Conservation (phyloP, 2,329 filamentous ascomycete genomes). For the Pseudopyrenochaeta lycopersici region DNA sequence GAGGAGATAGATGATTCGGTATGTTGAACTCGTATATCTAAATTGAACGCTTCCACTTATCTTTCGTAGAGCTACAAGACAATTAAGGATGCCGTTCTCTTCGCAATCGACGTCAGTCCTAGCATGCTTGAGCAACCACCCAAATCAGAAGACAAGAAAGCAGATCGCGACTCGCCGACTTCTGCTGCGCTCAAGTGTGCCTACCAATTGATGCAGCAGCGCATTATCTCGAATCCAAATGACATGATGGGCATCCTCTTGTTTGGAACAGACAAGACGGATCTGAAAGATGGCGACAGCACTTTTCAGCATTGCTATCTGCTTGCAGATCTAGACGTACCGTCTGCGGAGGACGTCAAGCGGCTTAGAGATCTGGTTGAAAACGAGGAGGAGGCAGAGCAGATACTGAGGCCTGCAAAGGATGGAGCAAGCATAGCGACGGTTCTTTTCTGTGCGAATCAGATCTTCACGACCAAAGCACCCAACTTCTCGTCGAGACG, state of each 20-base stretch:
- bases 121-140: slow-evolving; percentile 82
- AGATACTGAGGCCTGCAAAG: slow-evolving; percentile 74
- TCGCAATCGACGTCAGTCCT: slow-evolving; percentile 88
- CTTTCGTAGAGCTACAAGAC: slow-evolving; percentile 76
- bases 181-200: slow-evolving; percentile 91
- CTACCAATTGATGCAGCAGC: slow-evolving; percentile 95
- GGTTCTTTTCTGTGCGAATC: slow-evolving; percentile 92
- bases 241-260: slow-evolving; percentile 97
- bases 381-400: slow-evolving; percentile 75
- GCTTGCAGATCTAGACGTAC: slow-evolving; percentile 86
- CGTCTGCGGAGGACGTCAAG: slow-evolving; percentile 87
- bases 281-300: slow-evolving; percentile 56
- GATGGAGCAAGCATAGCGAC: slow-evolving; percentile 84
- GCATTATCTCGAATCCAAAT: slow-evolving; percentile 94
- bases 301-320: slow-evolving; percentile 92
- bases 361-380: slow-evolving; percentile 78
- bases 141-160: slow-evolving; percentile 71
- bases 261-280: slow-evolving; percentile 85
- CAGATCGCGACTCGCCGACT: slow-evolving; percentile 78
- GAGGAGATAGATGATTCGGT: slow-evolving; percentile 75
- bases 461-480: slow-evolving; percentile 94
- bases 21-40: slow-evolving; percentile 29
- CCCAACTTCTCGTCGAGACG: slow-evolving; percentile 92
- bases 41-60: slow-evolving; percentile 18
- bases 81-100: slow-evolving; percentile 96